These are phyloP conservation scores for Trichophyton equinum DNA, from an alignment of 2,329 filamentous ascomycete species.

Conservation along the genomic window DNA sequence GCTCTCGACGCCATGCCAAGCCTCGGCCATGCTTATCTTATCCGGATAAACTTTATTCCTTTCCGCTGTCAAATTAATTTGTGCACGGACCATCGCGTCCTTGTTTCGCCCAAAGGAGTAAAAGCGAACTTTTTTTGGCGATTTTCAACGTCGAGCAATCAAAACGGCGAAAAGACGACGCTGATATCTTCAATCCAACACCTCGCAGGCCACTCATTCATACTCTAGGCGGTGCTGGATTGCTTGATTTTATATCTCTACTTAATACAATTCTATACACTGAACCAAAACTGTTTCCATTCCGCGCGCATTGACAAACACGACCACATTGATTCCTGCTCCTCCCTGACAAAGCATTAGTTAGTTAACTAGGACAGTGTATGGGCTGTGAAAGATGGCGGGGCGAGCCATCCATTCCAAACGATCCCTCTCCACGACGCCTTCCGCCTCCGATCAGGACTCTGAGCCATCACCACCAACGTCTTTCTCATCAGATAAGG, in stretches of 20 bases:
- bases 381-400: background rate
- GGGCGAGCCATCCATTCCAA: background rate
- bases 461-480: constrained; percentile 21
- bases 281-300: background rate
- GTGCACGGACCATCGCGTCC: constrained; percentile 1
- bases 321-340: background rate
- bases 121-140: background rate
- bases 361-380: background rate
- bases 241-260: background rate
- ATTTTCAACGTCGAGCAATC: background rate
- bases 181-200: too few relatives aligned
- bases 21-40: background rate
- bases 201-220: background rate
- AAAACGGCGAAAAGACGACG: background rate
- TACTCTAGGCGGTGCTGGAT: background rate
- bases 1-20: background rate
- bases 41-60: background rate
- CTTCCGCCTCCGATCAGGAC: constrained; percentile 6
- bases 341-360: background rate
- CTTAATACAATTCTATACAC: background rate
- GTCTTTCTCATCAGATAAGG: constrained; percentile 32
- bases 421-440: constrained; percentile 3
- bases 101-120: background rate
- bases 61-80: background rate
- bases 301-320: background rate